These are phyloP conservation scores for Yamadazyma insecticola DNA, from an alignment of 805 yeast genomes.

Conservation along the genomic window DNA sequence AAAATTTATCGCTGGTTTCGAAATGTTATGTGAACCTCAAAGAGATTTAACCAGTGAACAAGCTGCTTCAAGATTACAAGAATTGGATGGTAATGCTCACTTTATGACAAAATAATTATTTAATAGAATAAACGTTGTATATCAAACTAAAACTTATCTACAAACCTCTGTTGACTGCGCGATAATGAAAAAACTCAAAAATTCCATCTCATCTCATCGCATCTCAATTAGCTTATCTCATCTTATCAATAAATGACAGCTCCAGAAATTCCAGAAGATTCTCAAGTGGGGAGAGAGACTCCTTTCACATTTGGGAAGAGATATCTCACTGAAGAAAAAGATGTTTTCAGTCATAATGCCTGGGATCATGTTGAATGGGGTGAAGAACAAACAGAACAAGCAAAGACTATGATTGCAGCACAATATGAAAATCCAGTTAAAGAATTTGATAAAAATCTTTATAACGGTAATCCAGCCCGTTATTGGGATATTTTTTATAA, in stretches of 20 bases:
- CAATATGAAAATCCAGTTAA: slow-evolving; percentile 84
- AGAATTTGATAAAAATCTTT: slow-evolving; percentile 75
- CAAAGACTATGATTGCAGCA: slow-evolving; percentile 64
- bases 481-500: slow-evolving; percentile 95
- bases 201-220: too few species aligned
- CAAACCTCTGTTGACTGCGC: too few species aligned
- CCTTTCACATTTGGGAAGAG: slow-evolving; percentile 95
- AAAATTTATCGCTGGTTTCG: slow-evolving; percentile 73
- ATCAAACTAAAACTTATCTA: too few species aligned
- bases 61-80: slow-evolving; percentile 55
- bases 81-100: slow-evolving; percentile 35
- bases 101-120: slow-evolving; percentile 16
- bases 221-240: too few species aligned
- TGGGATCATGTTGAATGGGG: slow-evolving; percentile 99
- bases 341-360: slow-evolving; percentile 91
- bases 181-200: too few species aligned
- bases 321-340: slow-evolving; percentile 61
- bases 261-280: slow-evolving; percentile 1
- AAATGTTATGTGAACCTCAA: slow-evolving; percentile 65
- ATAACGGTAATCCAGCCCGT: slow-evolving; percentile 81
- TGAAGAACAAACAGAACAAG: slow-evolving; percentile 74
- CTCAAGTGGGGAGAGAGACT: slow-evolving; percentile 70
- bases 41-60: slow-evolving; percentile 63
- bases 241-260: neutral
- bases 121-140: neutral